These are phyloP conservation scores for Tilletia caries DNA, from an alignment of 1,284 basidiomycete genomes.

Conservation along the genomic window DNA sequence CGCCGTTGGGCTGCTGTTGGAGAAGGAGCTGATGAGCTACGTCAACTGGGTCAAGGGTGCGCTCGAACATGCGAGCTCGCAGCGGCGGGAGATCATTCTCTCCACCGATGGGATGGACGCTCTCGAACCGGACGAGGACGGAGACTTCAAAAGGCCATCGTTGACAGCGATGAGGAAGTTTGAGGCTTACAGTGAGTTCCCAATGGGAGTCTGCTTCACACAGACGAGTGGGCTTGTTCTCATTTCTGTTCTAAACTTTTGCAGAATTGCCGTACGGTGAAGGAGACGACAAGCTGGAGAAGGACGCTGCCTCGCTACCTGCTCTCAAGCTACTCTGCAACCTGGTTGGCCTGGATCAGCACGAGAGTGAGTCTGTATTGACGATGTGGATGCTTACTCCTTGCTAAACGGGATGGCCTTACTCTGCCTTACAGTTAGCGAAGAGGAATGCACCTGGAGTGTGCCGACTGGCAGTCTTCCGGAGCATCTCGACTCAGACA, in stretches of 20 bases:
- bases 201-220: not conserved
- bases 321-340: constrained; percentile 49
- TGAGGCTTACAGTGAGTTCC: constrained; percentile 15
- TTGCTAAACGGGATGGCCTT: not conserved
- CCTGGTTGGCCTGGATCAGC: constrained; percentile 36
- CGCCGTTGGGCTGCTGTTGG: constrained; percentile 43
- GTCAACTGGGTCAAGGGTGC: constrained; percentile 49
- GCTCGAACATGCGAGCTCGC: constrained; percentile 42
- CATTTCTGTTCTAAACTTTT: constrained; percentile 9
- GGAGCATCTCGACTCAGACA: constrained; percentile 35
- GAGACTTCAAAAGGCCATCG: constrained; percentile 14
- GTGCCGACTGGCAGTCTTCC: constrained; percentile 37
- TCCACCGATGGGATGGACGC: constrained; percentile 19
- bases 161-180: constrained; percentile 15
- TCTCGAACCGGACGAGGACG: constrained; percentile 9
- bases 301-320: constrained; percentile 35
- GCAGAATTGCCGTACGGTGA: constrained; percentile 2
- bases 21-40: constrained; percentile 43
- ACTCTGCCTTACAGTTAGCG: constrained; percentile 17
- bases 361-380: constrained; percentile 18
- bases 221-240: constrained; percentile 15
- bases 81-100: constrained; percentile 33
- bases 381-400: not conserved
- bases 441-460: constrained; percentile 40
- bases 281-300: constrained; percentile 34